phyloP scores from a whole-genome alignment of 2,329 filamentous ascomycete species.

The Trichoderma sp. region DNA sequence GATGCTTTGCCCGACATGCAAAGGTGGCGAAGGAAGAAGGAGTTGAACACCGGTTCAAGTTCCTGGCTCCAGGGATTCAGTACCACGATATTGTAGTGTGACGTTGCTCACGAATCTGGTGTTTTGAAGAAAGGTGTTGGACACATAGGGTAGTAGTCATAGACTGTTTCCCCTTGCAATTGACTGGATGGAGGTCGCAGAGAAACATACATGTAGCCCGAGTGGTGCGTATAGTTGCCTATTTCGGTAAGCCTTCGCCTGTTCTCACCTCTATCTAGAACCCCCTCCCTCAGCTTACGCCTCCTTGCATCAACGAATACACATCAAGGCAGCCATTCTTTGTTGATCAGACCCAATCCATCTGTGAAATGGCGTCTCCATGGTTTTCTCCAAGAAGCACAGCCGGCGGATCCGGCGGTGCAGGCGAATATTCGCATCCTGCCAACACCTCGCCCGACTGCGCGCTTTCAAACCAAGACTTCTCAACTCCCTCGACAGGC shows the following conservation, averaged over 20 bases:
- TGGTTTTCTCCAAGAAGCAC: background rate
- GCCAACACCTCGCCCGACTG: background rate
- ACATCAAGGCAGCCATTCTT: background rate
- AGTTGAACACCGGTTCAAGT: conserved; percentile 35
- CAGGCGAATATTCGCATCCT: background rate
- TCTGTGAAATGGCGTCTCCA: background rate
- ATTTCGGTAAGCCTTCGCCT: background rate
- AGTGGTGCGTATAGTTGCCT: background rate
- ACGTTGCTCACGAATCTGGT: no score
- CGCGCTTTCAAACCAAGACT: background rate
- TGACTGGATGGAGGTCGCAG: no score
- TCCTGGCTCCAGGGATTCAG: background rate
- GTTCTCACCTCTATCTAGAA: background rate
- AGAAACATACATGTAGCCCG: no score
- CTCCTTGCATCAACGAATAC: background rate
- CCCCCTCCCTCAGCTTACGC: background rate
- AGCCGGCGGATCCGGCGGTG: background rate
- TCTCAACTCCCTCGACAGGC: conserved; percentile 22
- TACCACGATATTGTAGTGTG: background rate
- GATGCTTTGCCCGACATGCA: background rate
- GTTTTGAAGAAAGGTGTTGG: background rate
- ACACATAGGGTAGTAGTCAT: background rate
- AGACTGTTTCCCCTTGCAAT: background rate
- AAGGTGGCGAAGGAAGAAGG: conserved; percentile 41
- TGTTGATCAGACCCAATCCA: background rate